These are phyloP conservation scores for Hyphopichia wangnamkhiaoensis DNA, from an alignment of 1,139 yeast genomes.

Conservation along the genomic window DNA sequence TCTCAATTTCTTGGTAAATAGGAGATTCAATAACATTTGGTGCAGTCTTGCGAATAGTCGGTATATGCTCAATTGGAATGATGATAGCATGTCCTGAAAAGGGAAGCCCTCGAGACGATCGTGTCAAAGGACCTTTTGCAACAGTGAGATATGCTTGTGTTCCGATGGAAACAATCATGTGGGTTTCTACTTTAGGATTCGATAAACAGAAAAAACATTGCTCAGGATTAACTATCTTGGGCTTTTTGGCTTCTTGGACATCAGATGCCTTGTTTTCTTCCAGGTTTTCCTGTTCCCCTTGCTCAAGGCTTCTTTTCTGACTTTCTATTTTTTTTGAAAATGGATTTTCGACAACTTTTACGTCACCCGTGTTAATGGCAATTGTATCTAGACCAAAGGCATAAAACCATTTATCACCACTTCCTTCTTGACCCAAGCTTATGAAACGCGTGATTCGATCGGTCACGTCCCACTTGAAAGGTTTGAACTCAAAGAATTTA, in stretches of 20 bases:
- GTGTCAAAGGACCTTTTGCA: constrained; percentile 84
- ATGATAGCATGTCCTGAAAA: constrained; percentile 84
- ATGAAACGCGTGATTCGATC: constrained; percentile 55
- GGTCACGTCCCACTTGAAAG: constrained; percentile 54
- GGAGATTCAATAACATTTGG: constrained; percentile 18
- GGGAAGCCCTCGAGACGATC: constrained; percentile 41
- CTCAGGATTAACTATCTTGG: constrained; percentile 49
- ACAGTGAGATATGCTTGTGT: constrained; percentile 66
- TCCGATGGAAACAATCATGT: constrained; percentile 79
- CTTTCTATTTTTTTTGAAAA: neutral
- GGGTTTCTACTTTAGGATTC: constrained; percentile 75
- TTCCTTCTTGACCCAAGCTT: constrained; percentile 61
- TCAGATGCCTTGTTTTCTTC: constrained; percentile 11
- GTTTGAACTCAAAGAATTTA: constrained; percentile 54
- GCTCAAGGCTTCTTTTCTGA: neutral
- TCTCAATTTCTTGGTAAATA: constrained; percentile 26
- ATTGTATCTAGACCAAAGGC: constrained; percentile 53
- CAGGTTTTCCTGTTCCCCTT: constrained; percentile 5
- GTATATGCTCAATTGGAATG: constrained; percentile 77
- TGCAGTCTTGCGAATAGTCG: constrained; percentile 35
- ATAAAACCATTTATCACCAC: constrained; percentile 68
- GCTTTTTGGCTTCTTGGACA: constrained; percentile 18
- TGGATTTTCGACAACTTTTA: neutral
- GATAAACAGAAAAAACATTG: constrained; percentile 84
- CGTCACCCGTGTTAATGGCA: neutral